Conservation (phyloP, 495 filamentous ascomycete genomes). For the Talaromyces nanjingensis region DNA sequence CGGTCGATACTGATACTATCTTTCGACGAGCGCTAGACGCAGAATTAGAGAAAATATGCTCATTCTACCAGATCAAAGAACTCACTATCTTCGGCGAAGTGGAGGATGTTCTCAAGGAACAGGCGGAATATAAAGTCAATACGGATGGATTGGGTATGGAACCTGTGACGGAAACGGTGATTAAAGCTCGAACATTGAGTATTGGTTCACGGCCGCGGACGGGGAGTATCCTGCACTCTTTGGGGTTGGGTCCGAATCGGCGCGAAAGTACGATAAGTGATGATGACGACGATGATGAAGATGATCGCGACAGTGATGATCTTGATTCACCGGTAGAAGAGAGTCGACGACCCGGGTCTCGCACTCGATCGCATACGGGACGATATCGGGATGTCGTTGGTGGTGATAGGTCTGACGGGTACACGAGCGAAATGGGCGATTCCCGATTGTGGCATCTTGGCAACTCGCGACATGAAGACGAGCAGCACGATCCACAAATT, state of each 20-base stretch:
- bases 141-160: slow-evolving; percentile 50
- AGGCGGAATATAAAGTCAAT: slow-evolving; percentile 62
- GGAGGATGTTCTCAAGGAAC: slow-evolving; percentile 66
- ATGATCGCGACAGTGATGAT: slow-evolving; percentile 55
- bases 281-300: slow-evolving; percentile 58
- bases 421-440: slow-evolving; percentile 39
- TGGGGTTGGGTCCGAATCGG: slow-evolving; percentile 32
- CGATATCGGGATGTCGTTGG: slow-evolving; percentile 11
- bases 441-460: slow-evolving; percentile 18
- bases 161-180: slow-evolving; percentile 41
- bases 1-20: slow-evolving; percentile 63
- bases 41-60: slow-evolving; percentile 88
- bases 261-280: slow-evolving; percentile 44
- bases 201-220: slow-evolving; percentile 35
- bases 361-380: slow-evolving; percentile 11
- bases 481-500: slow-evolving; percentile 68
- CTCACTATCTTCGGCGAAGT: slow-evolving; percentile 75
- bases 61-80: slow-evolving; percentile 85
- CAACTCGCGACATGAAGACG: slow-evolving; percentile 40
- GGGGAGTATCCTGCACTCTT: slow-evolving; percentile 37
- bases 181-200: slow-evolving; percentile 34
- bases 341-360: slow-evolving; percentile 14
- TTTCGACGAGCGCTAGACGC: slow-evolving; percentile 77
- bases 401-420: slow-evolving; percentile 26
- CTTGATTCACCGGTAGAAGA: slow-evolving; percentile 21